Conservation (phyloP, 169 alveolate species). For the Eimeria zaria region DNA sequence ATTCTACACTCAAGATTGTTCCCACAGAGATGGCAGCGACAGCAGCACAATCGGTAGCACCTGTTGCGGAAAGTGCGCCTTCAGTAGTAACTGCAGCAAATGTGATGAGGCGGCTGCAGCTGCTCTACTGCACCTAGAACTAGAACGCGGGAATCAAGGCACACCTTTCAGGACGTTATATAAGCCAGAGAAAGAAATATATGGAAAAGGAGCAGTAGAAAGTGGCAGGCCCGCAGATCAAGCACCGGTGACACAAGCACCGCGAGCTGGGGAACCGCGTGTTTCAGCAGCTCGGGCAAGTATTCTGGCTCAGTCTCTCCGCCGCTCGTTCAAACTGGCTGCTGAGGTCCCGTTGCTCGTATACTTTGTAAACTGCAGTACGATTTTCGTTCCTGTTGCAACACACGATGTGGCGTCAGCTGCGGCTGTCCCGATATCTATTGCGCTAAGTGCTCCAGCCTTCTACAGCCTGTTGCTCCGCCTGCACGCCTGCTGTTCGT, state of each 20-base stretch:
- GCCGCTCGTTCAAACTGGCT: constrained; percentile 40
- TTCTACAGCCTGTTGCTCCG: constrained; percentile 32
- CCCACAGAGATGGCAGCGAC: background rate
- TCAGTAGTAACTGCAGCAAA: constrained; percentile 31
- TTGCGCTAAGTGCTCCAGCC: constrained; percentile 1
- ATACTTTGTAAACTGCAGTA: constrained; percentile 58
- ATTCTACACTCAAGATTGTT: constrained; percentile 12
- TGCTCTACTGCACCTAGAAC: constrained; percentile 31
- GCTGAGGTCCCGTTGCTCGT: constrained; percentile 36
- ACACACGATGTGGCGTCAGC: background rate
- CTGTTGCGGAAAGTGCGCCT: background rate
- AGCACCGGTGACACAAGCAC: background rate
- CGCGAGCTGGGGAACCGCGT: background rate
- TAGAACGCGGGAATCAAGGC: background rate
- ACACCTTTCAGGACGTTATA: background rate
- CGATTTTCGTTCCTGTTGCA: constrained; percentile 16
- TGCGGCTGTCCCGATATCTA: background rate
- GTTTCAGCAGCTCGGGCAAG: constrained; percentile 27
- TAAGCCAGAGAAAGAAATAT: background rate
- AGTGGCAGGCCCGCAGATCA: background rate
- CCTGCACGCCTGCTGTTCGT: constrained; percentile 27
- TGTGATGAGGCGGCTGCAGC: constrained; percentile 51
- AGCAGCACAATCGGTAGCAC: constrained; percentile 1
- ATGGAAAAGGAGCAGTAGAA: background rate
- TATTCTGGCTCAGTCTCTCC: constrained; percentile 47